These are phyloP conservation scores for Trichoderma atroviride DNA, from an alignment of 2,329 filamentous ascomycete species.

Conservation along the genomic window DNA sequence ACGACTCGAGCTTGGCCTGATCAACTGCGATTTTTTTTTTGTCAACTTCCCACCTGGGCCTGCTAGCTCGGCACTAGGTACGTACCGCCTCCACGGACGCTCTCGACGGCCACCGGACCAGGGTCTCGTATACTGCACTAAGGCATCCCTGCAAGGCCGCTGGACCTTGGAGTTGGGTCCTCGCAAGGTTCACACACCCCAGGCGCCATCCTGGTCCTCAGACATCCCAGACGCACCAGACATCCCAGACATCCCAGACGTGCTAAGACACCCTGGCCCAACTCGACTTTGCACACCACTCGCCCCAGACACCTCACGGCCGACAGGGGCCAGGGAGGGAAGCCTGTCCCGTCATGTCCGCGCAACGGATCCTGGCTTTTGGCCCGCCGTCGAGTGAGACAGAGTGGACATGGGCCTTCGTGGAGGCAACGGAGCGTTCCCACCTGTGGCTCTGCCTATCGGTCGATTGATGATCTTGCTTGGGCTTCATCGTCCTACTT, in stretches of 20 bases:
- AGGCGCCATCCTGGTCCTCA: background rate
- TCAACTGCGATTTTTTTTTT: slow-evolving; percentile 3
- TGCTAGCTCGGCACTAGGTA: slow-evolving; percentile 21
- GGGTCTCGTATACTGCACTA: background rate
- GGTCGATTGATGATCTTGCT: slow-evolving; percentile 44
- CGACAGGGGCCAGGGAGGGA: slow-evolving; percentile 27
- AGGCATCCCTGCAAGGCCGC: background rate
- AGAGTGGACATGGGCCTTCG: slow-evolving; percentile 43
- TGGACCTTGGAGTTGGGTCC: slow-evolving; percentile 20
- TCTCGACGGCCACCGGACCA: slow-evolving; percentile 10
- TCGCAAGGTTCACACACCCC: slow-evolving; percentile 23
- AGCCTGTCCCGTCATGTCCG: slow-evolving; percentile 27
- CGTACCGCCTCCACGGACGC: slow-evolving; percentile 25
- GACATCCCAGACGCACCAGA: slow-evolving; percentile 18
- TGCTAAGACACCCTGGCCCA: background rate
- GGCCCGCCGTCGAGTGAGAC: slow-evolving; percentile 52
- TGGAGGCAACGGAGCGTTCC: slow-evolving; percentile 39
- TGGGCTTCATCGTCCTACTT: slow-evolving; percentile 50
- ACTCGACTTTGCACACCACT: slow-evolving; percentile 23
- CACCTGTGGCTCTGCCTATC: slow-evolving; percentile 28
- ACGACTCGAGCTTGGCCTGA: slow-evolving; percentile 1
- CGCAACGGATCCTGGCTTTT: slow-evolving; percentile 32
- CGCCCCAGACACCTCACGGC: slow-evolving; percentile 28
- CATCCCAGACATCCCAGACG: slow-evolving; percentile 16
- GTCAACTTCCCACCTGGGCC: slow-evolving; percentile 16